Base-by-base conservation (phyloP, 306 rosid genomes). In the Spatholobus suberectus region DNA sequence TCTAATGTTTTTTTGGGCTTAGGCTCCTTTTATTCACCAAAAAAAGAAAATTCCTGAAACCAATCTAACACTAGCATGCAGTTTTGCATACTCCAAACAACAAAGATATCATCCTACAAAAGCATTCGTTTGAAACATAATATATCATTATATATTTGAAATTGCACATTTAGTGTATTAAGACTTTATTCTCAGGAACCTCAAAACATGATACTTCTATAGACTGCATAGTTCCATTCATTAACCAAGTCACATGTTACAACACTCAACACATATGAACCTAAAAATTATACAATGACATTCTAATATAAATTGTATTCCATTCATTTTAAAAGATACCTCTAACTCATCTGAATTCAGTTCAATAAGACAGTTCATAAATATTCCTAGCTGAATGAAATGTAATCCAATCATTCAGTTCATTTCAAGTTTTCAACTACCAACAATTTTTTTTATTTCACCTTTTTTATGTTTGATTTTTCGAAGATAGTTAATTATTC, bases 21-120 rank as follows among this genome's bases (percentile, higher is more conserved):
- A n/a, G n/a, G n/a, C n/a, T n/a, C n/a, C n/a, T n/a, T n/a, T n/a
- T n/a, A n/a, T n/a, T n/a, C n/a, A n/a, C n/a, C n/a, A n/a, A n/a
- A n/a, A n/a, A n/a, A n/a, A n/a, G n/a, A n/a, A n/a, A n/a, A 29
- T 29, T 29, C 32, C 32, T 29, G 3, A 29, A 29, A 29, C 32
- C 71, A 75, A 70, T 78, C 17, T 37, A 49, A 38, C 26, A 71
- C 70, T 24, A 78, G 62, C 18, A 70, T 73, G 43, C 34, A 18
- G 14, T 32, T 37, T 21, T 2, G 18, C 34, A 29, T 73, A 47
- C 47, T 35, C 51, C 18, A 34, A 70, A 52, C 66, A 52, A 34
- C 43, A 73, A 73, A 51, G n/a, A 34, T 73, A 58, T 27, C 68
- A 29, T 14, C 76, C 58, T 55, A 54, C 70, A 55, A 4, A 47